Conservation (phyloP, 2,329 filamentous ascomycete genomes). For the Nannizziopsis arthrosporioides region DNA sequence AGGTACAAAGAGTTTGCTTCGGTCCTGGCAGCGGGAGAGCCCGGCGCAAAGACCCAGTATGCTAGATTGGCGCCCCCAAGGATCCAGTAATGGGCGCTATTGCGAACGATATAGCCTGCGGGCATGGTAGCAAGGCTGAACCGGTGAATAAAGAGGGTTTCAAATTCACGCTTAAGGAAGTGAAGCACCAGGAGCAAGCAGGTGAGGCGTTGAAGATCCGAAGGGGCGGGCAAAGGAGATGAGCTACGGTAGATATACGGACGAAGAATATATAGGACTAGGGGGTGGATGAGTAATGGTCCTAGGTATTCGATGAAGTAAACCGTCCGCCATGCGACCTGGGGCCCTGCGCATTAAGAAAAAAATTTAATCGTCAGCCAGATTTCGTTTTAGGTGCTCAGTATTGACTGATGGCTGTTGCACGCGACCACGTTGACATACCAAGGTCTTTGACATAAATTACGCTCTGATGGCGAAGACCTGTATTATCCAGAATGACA, state of each 20-base stretch:
- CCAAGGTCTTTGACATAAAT: constrained; percentile 89
- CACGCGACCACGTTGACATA: constrained; percentile 33
- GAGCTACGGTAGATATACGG: constrained; percentile 56
- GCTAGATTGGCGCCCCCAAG: constrained; percentile 69
- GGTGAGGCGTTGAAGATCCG: constrained; percentile 57
- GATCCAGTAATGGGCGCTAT: constrained; percentile 89
- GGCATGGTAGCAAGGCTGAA: constrained; percentile 96
- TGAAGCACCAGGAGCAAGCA: constrained; percentile 66
- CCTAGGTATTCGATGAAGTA: constrained; percentile 93
- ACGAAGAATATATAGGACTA: constrained; percentile 55
- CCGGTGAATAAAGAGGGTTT: constrained; percentile 88
- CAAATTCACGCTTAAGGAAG: constrained; percentile 89
- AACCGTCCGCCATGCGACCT: constrained; percentile 86
- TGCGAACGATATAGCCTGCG: constrained; percentile 79
- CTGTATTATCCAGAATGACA: constrained; percentile 43
- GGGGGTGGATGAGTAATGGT: constrained; percentile 73
- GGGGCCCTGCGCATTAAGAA: constrained; percentile 51
- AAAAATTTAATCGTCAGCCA: background rate
- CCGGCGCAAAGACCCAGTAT: constrained; percentile 72
- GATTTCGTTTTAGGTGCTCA: background rate
- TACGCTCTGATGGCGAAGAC: constrained; percentile 47
- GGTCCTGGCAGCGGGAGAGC: constrained; percentile 50
- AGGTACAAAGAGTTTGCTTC: constrained; percentile 44
- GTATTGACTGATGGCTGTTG: background rate
- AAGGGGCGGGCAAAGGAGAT: constrained; percentile 42